A percentile compares a stretch with the other conserved stretches of the same genome.
Evolutionary conservation across 768 basidiomycete species (phyloP).

Genomic region (Leccinum obscurum): DNA sequence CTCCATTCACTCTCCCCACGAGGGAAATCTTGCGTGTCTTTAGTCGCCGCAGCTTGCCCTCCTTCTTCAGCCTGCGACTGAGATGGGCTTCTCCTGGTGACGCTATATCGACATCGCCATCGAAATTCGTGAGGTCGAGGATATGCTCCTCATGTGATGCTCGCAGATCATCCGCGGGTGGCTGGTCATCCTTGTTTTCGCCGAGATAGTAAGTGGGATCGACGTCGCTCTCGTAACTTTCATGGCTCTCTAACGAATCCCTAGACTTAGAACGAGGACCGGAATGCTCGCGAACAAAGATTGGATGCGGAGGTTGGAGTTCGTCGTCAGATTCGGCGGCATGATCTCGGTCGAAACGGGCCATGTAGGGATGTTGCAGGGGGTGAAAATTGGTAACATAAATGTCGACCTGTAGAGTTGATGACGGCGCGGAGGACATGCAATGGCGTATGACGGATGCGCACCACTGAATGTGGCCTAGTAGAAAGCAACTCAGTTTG

Average conservation of each 20-base stretch:
- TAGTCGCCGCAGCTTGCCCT: conserved; percentile 56
- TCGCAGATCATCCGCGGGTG: conserved; percentile 31
- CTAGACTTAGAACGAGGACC: conserved; percentile 13
- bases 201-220: conserved; percentile 46
- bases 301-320: too few relatives aligned
- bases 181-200: conserved; percentile 33
- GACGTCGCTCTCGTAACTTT: conserved; percentile 35
- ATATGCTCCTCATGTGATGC: conserved; percentile 49
- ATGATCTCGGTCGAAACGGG: too few relatives aligned
- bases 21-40: too few relatives aligned
- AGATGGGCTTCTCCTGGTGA: conserved; percentile 58
- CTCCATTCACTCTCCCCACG: too few relatives aligned
- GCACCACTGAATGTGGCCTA: conserved; percentile 79
- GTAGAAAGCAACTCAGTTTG: neutral
- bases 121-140: conserved; percentile 74
- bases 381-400: conserved; percentile 65
- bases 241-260: conserved; percentile 33
- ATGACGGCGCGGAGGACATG: conserved; percentile 49
- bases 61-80: conserved; percentile 52
- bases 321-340: too few relatives aligned
- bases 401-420: conserved; percentile 63
- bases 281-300: too few relatives aligned
- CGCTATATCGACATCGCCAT: conserved; percentile 65
- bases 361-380: too few relatives aligned
- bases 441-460: conserved; percentile 65